Percentiles rank a stretch among this genome's conserved stretches.
Evolutionary conservation across 164 flowering plant species (phyloP).

Genomic region (Aristolochia californica): DNA sequence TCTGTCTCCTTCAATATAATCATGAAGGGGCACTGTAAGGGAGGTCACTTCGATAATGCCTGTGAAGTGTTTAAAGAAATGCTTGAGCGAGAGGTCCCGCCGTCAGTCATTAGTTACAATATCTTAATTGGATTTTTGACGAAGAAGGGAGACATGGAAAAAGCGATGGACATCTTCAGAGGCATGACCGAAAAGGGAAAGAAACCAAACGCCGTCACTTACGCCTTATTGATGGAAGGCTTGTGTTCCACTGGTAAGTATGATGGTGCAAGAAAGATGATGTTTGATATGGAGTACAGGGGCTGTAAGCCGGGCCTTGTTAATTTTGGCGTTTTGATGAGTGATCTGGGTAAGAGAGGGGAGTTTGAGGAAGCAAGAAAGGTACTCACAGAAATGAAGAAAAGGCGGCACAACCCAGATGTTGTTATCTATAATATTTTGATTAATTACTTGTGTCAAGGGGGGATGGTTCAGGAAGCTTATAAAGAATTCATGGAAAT

Average conservation of each 20-base stretch:
- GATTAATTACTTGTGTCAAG: slow-evolving; percentile 52
- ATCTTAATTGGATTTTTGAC: slow-evolving; percentile 54
- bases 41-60: slow-evolving; percentile 39
- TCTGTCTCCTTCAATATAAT: slow-evolving; percentile 55
- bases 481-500: slow-evolving; percentile 63
- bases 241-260: slow-evolving; percentile 44
- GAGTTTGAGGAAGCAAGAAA: slow-evolving; percentile 54
- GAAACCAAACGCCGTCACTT: slow-evolving; percentile 54
- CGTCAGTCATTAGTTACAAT: slow-evolving; percentile 67
- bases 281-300: slow-evolving; percentile 93
- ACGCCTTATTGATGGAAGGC: slow-evolving; percentile 75
- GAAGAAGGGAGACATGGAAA: slow-evolving; percentile 38
- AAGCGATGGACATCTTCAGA: slow-evolving; percentile 38
- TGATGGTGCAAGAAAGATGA: slow-evolving; percentile 64
- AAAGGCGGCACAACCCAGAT: slow-evolving; percentile 57
- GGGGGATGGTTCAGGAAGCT: slow-evolving; percentile 46
- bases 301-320: slow-evolving; percentile 53
- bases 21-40: slow-evolving; percentile 45
- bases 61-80: slow-evolving; percentile 68
- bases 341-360: slow-evolving; percentile 61
- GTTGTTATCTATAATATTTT: slow-evolving; percentile 63
- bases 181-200: slow-evolving; percentile 54
- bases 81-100: slow-evolving; percentile 53
- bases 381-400: slow-evolving; percentile 67
- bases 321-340: slow-evolving; percentile 79